Base-by-base conservation (phyloP, 768 basidiomycete genomes). In the Pulveroboletus ravenelii region DNA sequence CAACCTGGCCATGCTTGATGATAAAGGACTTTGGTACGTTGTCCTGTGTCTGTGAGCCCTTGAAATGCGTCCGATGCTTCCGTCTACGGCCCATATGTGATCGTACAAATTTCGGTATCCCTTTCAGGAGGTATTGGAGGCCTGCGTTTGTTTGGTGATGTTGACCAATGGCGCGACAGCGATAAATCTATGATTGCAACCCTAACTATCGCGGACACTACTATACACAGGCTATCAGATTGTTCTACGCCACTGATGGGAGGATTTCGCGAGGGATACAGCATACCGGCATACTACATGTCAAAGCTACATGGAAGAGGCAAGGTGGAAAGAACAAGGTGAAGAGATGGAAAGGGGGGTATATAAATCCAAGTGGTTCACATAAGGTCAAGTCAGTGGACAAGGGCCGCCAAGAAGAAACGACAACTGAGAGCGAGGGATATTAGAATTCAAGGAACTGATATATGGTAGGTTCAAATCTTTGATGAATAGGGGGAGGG, bases 1-100 rank as follows among this genome's bases (percentile, higher is more conserved):
- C 95, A 29, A 98, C 93, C 50, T 85, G 83, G 36, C 96, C 96
- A 72, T 94, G 91, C 68, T 94, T 95, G 65, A 99, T 89, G 52
- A 99, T 89, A 63, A 99, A 98, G 0, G 93, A 93, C 72, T 89
- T 95, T 5, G 95, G 95, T 0, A 71, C 71, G 51, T 68, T 72
- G 3, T 70, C 69, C 20, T 65, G 58, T 2, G 70, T 63, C 25
- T 65, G 62, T 10, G 69, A 52, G 12, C 77, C 80, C 60, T 89
- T 91, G 65, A 88, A 73, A 72, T 92, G 89, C 1, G 89, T 92
- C 57, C 88, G 78, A 64, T 82, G 84, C 67, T 92, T 92, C 55
- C 87, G 80, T 74, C 74, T 77, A 47, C 82, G 84, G 17, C 74
- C 86, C 89, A 51, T 56, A 51, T 50, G 37, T 42, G 47, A 50